These are phyloP conservation scores for Seminavis robusta DNA, from an alignment of 108 stramenopile genomes.

Conservation along the genomic window DNA sequence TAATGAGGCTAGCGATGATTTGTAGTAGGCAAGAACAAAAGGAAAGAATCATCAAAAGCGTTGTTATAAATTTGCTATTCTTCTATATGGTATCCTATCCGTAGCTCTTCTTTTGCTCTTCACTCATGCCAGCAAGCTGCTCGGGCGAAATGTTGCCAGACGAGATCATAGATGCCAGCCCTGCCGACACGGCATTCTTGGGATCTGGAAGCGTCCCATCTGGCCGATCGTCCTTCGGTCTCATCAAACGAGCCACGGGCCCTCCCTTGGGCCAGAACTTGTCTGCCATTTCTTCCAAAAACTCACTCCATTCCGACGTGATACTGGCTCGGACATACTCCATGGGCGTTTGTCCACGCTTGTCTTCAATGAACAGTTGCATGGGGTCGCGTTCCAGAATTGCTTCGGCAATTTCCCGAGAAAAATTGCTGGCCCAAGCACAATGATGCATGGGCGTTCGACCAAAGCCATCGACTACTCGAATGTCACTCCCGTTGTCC, in stretches of 20 bases:
- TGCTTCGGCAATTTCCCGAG: conserved; percentile 19
- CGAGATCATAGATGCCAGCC: conserved; percentile 30
- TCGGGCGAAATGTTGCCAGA: conserved; percentile 29
- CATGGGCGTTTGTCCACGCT: conserved; percentile 69
- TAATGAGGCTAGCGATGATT: too few relatives aligned
- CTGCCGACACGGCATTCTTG: conserved; percentile 14
- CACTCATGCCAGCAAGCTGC: conserved; percentile 4
- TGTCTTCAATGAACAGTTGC: conserved; percentile 68
- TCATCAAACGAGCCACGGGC: neutral
- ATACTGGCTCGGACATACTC: conserved; percentile 68
- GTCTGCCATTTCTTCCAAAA: conserved; percentile 47
- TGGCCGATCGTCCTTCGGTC: conserved; percentile 12
- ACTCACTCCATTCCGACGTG: conserved; percentile 65
- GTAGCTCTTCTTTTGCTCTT: neutral
- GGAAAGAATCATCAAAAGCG: too few relatives aligned
- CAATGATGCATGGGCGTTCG: conserved; percentile 50
- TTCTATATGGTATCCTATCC: neutral
- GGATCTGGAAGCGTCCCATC: conserved; percentile 28
- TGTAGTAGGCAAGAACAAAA: too few relatives aligned
- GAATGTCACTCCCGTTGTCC: conserved; percentile 47
- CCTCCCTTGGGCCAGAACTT: conserved; percentile 46
- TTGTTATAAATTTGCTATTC: too few relatives aligned
- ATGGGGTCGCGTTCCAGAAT: conserved; percentile 50
- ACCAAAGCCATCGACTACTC: conserved; percentile 55
- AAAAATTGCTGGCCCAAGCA: conserved; percentile 40